Conservation (phyloP, 2,329 filamentous ascomycete species). For the Rhynchosporium agropyri region DNA sequence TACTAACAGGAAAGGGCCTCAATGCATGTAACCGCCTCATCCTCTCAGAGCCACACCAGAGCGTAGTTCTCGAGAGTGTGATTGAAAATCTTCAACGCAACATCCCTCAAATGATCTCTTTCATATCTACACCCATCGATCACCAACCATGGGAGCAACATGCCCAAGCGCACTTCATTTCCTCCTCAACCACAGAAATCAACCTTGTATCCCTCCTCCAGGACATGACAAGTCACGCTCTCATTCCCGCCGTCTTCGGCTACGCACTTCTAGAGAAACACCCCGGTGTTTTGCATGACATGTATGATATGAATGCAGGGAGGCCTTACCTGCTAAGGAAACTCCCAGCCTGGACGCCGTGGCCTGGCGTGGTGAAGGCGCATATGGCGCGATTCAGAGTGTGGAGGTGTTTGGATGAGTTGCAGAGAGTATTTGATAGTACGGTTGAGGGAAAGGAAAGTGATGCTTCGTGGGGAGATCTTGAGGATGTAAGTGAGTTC, state of each 20-base stretch:
- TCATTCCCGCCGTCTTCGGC: constrained; percentile 55
- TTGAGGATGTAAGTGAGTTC: constrained; percentile 20
- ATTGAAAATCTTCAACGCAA: constrained; percentile 47
- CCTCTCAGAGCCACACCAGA: constrained; percentile 50
- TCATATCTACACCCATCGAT: constrained; percentile 60
- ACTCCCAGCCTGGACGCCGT: constrained; percentile 56
- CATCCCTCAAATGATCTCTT: constrained; percentile 60
- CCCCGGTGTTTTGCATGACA: constrained; percentile 54
- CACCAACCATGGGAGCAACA: constrained; percentile 63
- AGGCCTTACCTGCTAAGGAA: constrained; percentile 58
- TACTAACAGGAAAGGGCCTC: constrained; percentile 43
- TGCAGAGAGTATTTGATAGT: constrained; percentile 48
- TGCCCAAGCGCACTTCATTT: constrained; percentile 48
- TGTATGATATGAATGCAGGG: constrained; percentile 57
- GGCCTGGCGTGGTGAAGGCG: constrained; percentile 52
- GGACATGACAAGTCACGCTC: constrained; percentile 57
- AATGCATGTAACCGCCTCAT: constrained; percentile 44
- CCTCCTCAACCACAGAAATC: constrained; percentile 53
- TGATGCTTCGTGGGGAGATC: constrained; percentile 41
- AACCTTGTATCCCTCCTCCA: constrained; percentile 55
- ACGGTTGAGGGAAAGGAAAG: constrained; percentile 47
- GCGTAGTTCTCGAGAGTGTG: constrained; percentile 45
- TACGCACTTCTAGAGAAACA: constrained; percentile 54
- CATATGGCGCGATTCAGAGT: constrained; percentile 50
- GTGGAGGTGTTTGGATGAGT: constrained; percentile 45